Conservation (phyloP, 1,139 yeast genomes). For the Candida tropicalis region DNA sequence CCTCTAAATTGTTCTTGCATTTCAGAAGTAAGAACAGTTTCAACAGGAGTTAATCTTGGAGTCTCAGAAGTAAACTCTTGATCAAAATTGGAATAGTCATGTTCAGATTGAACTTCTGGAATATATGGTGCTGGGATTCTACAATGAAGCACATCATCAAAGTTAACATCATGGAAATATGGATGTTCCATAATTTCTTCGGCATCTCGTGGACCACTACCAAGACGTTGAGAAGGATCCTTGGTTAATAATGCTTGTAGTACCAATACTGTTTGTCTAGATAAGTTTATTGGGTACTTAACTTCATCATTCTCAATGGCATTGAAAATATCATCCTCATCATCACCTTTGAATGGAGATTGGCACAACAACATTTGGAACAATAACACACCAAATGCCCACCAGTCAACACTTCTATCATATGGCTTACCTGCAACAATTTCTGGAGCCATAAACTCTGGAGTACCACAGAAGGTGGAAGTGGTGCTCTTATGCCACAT, state of each 20-base stretch:
- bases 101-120: slow-evolving; percentile 81
- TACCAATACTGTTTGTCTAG: slow-evolving; percentile 92
- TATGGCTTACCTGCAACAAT: slow-evolving; percentile 90
- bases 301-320: slow-evolving; percentile 98
- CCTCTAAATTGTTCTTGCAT: slow-evolving; percentile 98
- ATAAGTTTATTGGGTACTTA: slow-evolving; percentile 96
- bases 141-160: slow-evolving; percentile 78
- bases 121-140: slow-evolving; percentile 83
- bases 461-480: slow-evolving; percentile 97
- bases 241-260: slow-evolving; percentile 88
- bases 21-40: slow-evolving; percentile 78
- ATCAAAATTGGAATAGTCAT: slow-evolving; percentile 92
- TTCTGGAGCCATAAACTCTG: slow-evolving; percentile 99
- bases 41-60: slow-evolving; percentile 94
- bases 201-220: slow-evolving; percentile 87
- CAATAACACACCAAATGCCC: slow-evolving; percentile 97
- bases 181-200: slow-evolving; percentile 94
- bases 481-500: slow-evolving; percentile 94
- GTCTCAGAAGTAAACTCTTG: slow-evolving; percentile 94
- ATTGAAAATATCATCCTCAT: slow-evolving; percentile 96
- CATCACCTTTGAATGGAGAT: slow-evolving; percentile 97
- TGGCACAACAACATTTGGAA: slow-evolving; percentile 96
- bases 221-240: slow-evolving; percentile 82
- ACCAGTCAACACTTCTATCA: slow-evolving; percentile 97
- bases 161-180: slow-evolving; percentile 85